phyloP scores from a whole-genome alignment of 2,329 filamentous ascomycete species.

The Myriosclerotinia curreyana region DNA sequence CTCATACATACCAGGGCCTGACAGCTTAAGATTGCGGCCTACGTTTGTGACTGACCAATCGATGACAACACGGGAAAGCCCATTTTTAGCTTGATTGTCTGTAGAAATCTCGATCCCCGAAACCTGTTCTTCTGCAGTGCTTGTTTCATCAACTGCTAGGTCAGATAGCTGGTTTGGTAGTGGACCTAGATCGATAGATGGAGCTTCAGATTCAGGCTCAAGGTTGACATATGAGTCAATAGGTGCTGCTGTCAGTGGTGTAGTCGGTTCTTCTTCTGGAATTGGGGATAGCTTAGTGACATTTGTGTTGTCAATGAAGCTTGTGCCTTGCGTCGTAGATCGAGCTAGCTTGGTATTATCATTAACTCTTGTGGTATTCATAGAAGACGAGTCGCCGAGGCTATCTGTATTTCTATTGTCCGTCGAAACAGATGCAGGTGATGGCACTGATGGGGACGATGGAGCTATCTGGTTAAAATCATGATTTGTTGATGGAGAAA shows the following conservation, averaged over 20 bases:
- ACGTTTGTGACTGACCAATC: not conserved
- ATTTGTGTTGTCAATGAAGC: too few relatives aligned
- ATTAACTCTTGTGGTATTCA: not conserved
- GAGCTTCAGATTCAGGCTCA: not conserved
- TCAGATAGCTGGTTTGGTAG: not conserved
- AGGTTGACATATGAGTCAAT: not conserved
- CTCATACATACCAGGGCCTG: not conserved
- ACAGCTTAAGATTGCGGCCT: not conserved
- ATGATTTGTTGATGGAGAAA: not conserved
- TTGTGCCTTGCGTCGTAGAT: not conserved
- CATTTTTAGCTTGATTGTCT: not conserved
- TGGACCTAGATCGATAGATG: not conserved
- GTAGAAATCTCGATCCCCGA: too few relatives aligned
- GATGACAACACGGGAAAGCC: not conserved
- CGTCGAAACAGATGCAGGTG: not conserved
- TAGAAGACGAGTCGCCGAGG: not conserved
- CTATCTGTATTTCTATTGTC: not conserved
- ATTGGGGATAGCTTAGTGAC: not conserved
- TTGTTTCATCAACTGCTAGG: not conserved
- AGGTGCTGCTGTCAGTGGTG: not conserved
- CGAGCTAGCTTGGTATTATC: not conserved
- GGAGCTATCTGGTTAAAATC: not conserved
- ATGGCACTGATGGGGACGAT: not conserved
- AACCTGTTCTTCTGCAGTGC: not conserved
- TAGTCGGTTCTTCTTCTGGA: not conserved